Base-by-base conservation (phyloP, 768 basidiomycete species). In the Suillus subaureus region DNA sequence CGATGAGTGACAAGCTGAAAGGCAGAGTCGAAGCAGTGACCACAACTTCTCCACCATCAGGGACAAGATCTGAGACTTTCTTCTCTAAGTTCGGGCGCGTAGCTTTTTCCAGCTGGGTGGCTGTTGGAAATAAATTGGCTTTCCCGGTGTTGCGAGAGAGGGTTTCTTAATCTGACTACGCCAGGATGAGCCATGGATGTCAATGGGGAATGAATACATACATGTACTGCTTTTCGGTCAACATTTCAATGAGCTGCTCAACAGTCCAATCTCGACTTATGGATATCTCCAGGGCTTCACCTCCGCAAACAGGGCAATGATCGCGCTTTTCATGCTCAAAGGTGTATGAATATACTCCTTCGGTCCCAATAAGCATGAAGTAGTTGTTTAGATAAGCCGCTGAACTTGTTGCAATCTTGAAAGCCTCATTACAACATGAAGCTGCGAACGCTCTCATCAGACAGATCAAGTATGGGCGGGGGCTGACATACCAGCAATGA, bases 391-490 rank as follows among this genome's bases (percentile, higher is more conserved):
- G 83, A 74, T 89, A 97, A 6, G 96, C 94, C 0, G 96, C 97
- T 28, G 93, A 94, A 68, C 89, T 93, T 0, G 97, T 99, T 28
- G 94, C 96, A 66, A 99, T 94, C 79, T 99, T 99, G 84, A 99
- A 97, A 18, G 97, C 97, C 78, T 99, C 97, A 72, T 97, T 99
- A 74, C 97, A 99, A 79, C 97, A 99, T 2, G 96, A 92, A 45
- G 97, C 97, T 93, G 67, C 31, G 42, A 40, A 62, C 42, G 13
- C 33, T 70, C 75, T 9, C 68, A 52, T 60, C 26, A 42, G 31
- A 42, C 35, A 16, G 13, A 42, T 49, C 8, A 45, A 64, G 26
- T 15, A 52, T 18, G 16, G 18, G 12, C 43, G 11, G 28, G 2
- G 57, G 58, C 23, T 26, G 64, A 66, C 84, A 49, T 69, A 93